A percentile compares a stretch with the other conserved stretches of the same genome.
These are phyloP conservation scores for Rhizomucor pusillus DNA, from an alignment of 371 early-diverging fungal species.

Conservation along the genomic window DNA sequence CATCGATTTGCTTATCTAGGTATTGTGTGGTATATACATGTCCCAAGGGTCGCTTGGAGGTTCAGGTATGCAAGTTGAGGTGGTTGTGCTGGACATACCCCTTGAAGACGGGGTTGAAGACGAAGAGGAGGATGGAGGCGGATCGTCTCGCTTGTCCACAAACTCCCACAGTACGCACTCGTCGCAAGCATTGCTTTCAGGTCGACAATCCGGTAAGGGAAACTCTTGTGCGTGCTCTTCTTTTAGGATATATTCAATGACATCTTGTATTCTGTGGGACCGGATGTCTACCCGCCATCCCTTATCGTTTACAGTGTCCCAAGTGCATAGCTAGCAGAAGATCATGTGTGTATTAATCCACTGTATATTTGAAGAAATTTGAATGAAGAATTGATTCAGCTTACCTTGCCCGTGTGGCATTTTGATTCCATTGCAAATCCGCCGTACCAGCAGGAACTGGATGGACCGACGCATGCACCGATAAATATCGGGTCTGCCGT, in stretches of 20 bases:
- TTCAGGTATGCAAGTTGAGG: not conserved
- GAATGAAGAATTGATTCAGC: not conserved
- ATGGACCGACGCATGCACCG: slow-evolving; percentile 83
- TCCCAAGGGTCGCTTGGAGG: slow-evolving; percentile 6
- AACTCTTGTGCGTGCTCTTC: slow-evolving; percentile 38
- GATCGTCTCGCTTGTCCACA: slow-evolving; percentile 34
- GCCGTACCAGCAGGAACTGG: slow-evolving; percentile 80
- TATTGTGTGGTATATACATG: not conserved
- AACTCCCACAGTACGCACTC: slow-evolving; percentile 81
- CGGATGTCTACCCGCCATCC: slow-evolving; percentile 75
- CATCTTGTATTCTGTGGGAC: slow-evolving; percentile 74
- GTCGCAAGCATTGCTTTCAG: slow-evolving; percentile 56
- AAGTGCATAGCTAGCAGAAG: slow-evolving; percentile 52
- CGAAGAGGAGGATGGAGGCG: not conserved
- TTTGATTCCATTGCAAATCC: slow-evolving; percentile 89
- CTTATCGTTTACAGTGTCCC: slow-evolving; percentile 66
- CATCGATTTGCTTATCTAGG: too few relatives aligned
- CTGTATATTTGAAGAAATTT: not conserved
- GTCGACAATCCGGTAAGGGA: slow-evolving; percentile 47
- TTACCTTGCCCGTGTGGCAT: slow-evolving; percentile 50
- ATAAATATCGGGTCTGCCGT: slow-evolving; percentile 92
- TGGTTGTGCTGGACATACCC: not conserved
- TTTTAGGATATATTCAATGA: slow-evolving; percentile 77
- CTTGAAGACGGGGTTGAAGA: not conserved
- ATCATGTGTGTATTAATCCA: not conserved